phyloP scores from a whole-genome alignment of 2,329 filamentous ascomycete species.

The Trichophyton rubrum region DNA sequence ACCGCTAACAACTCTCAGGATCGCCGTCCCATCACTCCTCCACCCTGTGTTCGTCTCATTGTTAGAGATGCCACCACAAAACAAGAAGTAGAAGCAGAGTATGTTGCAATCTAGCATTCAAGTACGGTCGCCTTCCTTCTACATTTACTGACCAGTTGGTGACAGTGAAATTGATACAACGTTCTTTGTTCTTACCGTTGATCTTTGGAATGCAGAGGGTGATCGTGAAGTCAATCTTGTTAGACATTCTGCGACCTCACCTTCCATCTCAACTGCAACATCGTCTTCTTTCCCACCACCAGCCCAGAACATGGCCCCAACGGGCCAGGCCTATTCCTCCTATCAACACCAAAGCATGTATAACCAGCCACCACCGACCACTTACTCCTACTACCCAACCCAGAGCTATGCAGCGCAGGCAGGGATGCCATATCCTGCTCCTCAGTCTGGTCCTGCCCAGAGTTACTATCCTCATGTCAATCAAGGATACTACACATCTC shows the following conservation, averaged over 20 bases:
- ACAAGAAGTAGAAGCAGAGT: constrained; percentile 76
- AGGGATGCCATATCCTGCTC: constrained; percentile 17
- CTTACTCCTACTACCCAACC: constrained; percentile 20
- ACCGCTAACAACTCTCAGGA: constrained; percentile 45
- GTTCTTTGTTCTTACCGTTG: constrained; percentile 56
- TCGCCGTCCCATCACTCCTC: constrained; percentile 86
- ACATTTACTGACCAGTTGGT: not conserved
- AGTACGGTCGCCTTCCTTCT: not conserved
- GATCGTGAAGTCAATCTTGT: constrained; percentile 56
- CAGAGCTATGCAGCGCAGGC: constrained; percentile 18
- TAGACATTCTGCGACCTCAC: constrained; percentile 51
- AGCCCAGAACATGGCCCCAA: constrained; percentile 23
- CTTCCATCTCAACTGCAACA: constrained; percentile 70
- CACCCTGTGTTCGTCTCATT: constrained; percentile 75
- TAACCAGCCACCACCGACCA: constrained; percentile 18
- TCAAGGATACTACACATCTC: constrained; percentile 4
- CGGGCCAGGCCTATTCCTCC: constrained; percentile 23
- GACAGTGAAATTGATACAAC: constrained; percentile 52
- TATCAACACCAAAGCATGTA: constrained; percentile 27
- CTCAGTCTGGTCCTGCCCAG: constrained; percentile 15
- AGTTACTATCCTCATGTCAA: constrained; percentile 7
- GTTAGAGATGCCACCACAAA: constrained; percentile 63
- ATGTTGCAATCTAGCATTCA: constrained; percentile 26
- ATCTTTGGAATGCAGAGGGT: constrained; percentile 53
- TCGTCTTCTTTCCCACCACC: constrained; percentile 58